phyloP scores from a whole-genome alignment of 2,329 filamentous ascomycete genomes.

The Hymenoscyphus fructigenus region DNA sequence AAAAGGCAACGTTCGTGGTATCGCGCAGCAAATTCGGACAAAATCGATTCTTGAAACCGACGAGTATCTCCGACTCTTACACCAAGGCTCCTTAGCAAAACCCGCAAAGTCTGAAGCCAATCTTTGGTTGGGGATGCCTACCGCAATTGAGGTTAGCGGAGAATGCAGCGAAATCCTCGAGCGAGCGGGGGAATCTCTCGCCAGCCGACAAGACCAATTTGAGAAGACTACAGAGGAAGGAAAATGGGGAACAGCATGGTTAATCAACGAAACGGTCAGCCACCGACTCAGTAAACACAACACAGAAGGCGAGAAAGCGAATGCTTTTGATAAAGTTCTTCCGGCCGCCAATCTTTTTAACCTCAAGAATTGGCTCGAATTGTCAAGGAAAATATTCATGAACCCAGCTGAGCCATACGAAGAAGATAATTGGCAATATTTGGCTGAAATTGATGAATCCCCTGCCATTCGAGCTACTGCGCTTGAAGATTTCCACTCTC shows the following conservation, averaged over 20 bases:
- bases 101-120: constrained; percentile 20
- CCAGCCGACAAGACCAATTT: constrained; percentile 60
- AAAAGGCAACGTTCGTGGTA: constrained; percentile 57
- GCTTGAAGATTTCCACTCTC: constrained; percentile 70
- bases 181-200: constrained; percentile 63
- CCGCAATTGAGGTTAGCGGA: constrained; percentile 69
- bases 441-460: constrained; percentile 51
- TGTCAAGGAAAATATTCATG: constrained; percentile 74
- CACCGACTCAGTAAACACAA: constrained; percentile 26
- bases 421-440: constrained; percentile 66
- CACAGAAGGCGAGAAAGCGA: constrained; percentile 26
- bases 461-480: constrained; percentile 75
- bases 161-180: constrained; percentile 68
- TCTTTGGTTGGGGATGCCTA: constrained; percentile 59
- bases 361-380: constrained; percentile 57
- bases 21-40: constrained; percentile 62
- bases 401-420: constrained; percentile 55
- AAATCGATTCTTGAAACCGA: constrained; percentile 76
- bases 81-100: constrained; percentile 40
- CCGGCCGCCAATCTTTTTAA: constrained; percentile 58
- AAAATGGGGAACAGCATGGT: constrained; percentile 63
- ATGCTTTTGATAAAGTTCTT: constrained; percentile 37
- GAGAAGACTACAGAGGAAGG: constrained; percentile 60
- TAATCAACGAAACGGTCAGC: constrained; percentile 49
- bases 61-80: constrained; percentile 65